These are phyloP conservation scores for Fusarium keratoplasticum DNA, from an alignment of 2,329 filamentous ascomycete genomes.

Conservation along the genomic window DNA sequence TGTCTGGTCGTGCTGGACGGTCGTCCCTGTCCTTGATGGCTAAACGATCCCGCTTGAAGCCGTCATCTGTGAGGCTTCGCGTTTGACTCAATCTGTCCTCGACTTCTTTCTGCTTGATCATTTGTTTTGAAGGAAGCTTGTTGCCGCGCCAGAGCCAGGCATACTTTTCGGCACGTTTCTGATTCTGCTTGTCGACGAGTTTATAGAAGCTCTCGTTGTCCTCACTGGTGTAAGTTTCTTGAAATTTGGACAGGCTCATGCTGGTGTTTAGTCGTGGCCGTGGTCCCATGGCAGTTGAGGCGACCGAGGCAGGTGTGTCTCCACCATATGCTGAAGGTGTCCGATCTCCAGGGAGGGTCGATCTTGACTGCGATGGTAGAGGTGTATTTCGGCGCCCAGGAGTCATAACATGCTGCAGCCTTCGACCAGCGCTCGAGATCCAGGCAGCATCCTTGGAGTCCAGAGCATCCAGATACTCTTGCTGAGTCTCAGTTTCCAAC, in stretches of 20 bases:
- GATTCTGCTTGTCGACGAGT: slow-evolving; percentile 90
- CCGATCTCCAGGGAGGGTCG: slow-evolving; percentile 50
- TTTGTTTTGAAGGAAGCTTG: slow-evolving; percentile 84
- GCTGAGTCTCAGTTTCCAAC: slow-evolving; percentile 84
- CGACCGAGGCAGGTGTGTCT: slow-evolving; percentile 77
- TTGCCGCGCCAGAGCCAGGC: slow-evolving; percentile 91
- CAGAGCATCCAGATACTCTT: slow-evolving; percentile 91
- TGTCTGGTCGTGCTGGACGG: slow-evolving; percentile 80
- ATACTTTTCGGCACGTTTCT: slow-evolving; percentile 85
- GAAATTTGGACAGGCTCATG: slow-evolving; percentile 86
- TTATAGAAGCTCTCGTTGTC: slow-evolving; percentile 98
- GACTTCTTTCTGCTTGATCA: slow-evolving; percentile 75
- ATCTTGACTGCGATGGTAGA: slow-evolving; percentile 31
- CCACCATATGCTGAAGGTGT: slow-evolving; percentile 77
- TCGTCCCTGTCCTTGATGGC: slow-evolving; percentile 76
- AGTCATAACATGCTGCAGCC: slow-evolving; percentile 83
- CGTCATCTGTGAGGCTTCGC: slow-evolving; percentile 65
- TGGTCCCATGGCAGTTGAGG: slow-evolving; percentile 51
- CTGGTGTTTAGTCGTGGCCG: slow-evolving; percentile 74
- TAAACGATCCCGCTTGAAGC: slow-evolving; percentile 67
- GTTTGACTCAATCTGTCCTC: slow-evolving; percentile 63
- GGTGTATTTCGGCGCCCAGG: slow-evolving; percentile 66
- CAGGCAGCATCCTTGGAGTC: slow-evolving; percentile 87
- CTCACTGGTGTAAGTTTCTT: slow-evolving; percentile 94
- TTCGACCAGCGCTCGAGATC: slow-evolving; percentile 84